phyloP scores from a whole-genome alignment of 2,329 filamentous ascomycete genomes.

The Monosporascus sp. region DNA sequence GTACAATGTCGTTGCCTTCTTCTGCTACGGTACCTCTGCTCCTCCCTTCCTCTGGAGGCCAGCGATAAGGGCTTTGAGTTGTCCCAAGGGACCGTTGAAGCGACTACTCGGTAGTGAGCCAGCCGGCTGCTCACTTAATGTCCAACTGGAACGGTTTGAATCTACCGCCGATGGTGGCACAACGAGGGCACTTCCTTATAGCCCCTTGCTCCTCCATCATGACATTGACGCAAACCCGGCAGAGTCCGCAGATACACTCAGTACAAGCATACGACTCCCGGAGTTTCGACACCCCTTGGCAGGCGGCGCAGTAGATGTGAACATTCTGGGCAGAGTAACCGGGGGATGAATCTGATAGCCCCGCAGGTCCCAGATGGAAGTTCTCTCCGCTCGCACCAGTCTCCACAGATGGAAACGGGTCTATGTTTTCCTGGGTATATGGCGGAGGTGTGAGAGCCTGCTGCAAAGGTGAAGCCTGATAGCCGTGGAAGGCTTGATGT shows the following conservation, averaged over 20 bases:
- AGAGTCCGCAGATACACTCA: conserved; percentile 92
- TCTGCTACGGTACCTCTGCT: not conserved
- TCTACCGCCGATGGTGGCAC: conserved; percentile 69
- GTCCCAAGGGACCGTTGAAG: not conserved
- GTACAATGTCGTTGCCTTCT: not conserved
- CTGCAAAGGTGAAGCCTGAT: conserved; percentile 85
- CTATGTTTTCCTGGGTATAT: conserved; percentile 59
- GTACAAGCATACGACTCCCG: conserved; percentile 90
- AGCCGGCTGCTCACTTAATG: conserved; percentile 51
- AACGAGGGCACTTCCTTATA: conserved; percentile 71
- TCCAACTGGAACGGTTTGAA: conserved; percentile 85
- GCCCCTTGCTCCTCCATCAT: conserved; percentile 72
- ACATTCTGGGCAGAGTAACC: conserved; percentile 69
- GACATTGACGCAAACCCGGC: conserved; percentile 79
- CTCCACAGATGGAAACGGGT: conserved; percentile 88
- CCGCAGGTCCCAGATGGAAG: conserved; percentile 63
- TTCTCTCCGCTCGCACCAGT: conserved; percentile 66
- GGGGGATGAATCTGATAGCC: conserved; percentile 64
- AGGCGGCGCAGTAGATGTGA: conserved; percentile 90
- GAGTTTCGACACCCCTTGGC: conserved; percentile 69
- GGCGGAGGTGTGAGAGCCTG: conserved; percentile 82
- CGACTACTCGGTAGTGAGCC: not conserved
- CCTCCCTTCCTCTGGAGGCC: not conserved
- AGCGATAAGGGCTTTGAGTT: not conserved
- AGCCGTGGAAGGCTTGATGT: conserved; percentile 61